Evolutionary conservation across 108 stramenopile species (phyloP).

Genomic region (Nitzschia sp.): DNA sequence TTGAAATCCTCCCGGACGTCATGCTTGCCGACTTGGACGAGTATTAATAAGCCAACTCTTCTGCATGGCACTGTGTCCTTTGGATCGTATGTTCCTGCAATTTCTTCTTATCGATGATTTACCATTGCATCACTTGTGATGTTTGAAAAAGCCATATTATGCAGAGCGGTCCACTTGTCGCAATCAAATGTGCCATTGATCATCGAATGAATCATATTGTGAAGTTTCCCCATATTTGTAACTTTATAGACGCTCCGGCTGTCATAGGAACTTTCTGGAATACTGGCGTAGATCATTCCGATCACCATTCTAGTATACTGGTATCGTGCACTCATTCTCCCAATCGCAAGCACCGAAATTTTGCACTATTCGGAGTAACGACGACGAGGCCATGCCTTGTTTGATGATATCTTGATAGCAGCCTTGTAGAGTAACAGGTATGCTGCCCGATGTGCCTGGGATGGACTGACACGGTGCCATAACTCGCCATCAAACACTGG

Average conservation of each 20-base stretch:
- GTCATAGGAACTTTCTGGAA: too few relatives aligned
- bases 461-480: too few relatives aligned
- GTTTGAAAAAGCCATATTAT: not conserved
- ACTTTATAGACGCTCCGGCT: not conserved
- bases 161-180: not conserved
- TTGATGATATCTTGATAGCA: too few relatives aligned
- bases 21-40: not conserved
- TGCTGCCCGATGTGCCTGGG: too few relatives aligned
- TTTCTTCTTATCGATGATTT: not conserved
- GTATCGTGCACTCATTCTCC: too few relatives aligned
- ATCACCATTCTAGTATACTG: too few relatives aligned
- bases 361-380: too few relatives aligned
- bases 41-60: not conserved
- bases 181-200: not conserved
- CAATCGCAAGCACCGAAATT: too few relatives aligned
- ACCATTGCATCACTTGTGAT: not conserved
- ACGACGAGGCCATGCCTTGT: too few relatives aligned
- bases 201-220: not conserved
- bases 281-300: too few relatives aligned
- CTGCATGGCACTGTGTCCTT: not conserved
- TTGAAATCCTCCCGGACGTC: not conserved
- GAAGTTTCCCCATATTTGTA: not conserved
- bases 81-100: conserved; percentile 1
- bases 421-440: too few relatives aligned
- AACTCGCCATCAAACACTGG: too few relatives aligned